Base-by-base conservation (phyloP, 192 early-diverging fungal genomes). In the Martensiomyces pterosporus region DNA sequence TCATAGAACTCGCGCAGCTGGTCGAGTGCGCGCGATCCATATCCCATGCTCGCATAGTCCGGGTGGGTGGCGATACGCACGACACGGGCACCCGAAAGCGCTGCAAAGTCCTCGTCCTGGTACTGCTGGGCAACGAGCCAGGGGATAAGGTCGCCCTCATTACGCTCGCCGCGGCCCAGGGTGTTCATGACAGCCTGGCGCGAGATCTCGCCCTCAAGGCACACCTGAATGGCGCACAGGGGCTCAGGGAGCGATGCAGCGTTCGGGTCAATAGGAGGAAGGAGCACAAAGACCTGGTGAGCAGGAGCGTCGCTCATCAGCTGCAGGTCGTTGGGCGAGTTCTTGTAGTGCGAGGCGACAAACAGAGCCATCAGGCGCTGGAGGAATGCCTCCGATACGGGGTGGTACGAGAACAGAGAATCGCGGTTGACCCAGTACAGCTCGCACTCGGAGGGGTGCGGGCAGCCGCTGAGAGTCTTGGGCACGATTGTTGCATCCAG, bases 301-400 rank as follows among this genome's bases (percentile, higher is more conserved):
- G 91, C 92, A 13, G 97, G 97, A 1, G 97, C 97, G 51, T 99
- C 97, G 69, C 88, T 93, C 77, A 99, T 80, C 45, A 99, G 76
- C 71, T 97, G 94, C 62, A 99, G 70, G 59, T 99, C 97, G 66
- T 99, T 95, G 24, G 97, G 97, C 29, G 87, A 89, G 76, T 99
- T 99, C 71, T 99, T 99, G 85, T 99, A 99, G 69, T 99, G 96
- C 67, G 90, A 92, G 17, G 96, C 91, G 22, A 97, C 94, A 52
- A 97, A 99, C 24, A 99, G 67, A 3, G 85, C 80, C 91, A 99
- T 94, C 85, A 99, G 97, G 38, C 86, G 86, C 71, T 97, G 96
- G 76, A 99, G 68, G 67, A 99, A 99, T 2, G 88, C 84, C 64
- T 99, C 96, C 10, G 85, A 88, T 6, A 94, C 94, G 8, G 94